Base-by-base conservation (phyloP, 2,329 filamentous ascomycete genomes). In the Berkeleyomyces rouxiae region DNA sequence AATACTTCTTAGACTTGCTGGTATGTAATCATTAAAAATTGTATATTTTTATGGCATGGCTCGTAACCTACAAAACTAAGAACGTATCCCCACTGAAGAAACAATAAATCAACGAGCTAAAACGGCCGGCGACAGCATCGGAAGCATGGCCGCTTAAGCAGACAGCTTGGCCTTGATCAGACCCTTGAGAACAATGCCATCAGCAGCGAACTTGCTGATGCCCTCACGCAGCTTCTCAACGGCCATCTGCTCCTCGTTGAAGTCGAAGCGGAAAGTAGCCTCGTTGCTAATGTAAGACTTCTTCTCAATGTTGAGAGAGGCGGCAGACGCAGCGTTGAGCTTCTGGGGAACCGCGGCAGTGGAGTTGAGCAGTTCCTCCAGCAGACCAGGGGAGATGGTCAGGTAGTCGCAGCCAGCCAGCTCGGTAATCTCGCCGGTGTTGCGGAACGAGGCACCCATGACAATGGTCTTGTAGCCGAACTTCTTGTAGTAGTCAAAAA, bases 401-500 rank as follows among this genome's bases (percentile, higher is more conserved):
- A 99, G 82, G 82, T 99, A 99, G 78, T 99, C 93, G 75, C 91
- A 96, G 73, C 93, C 93, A 74, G 92, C 92, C 66, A 99, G 84
- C 82, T 99, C 93, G 58, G 90, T 97, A 77, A 99, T 95, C 81
- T 99, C 93, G 72, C 93, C 93, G 67, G 79, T 79, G 81, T 87
- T 97, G 75, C 93, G 86, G 90, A 99, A 99, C 47, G 91, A 96
- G 69, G 93, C 93, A 73, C 93, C 93, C 93, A 99, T 99, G 78
- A 99, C 93, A 71, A 97, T 96, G 76, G 93, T 99, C 71, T 95
- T 96, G 86, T 99, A 96, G 76, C 88, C 90, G 76, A 80, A 89
- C 83, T 97, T 97, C 89, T 99, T 99, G 87, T 99, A 99, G 88
- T 99, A 99, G 84, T 99, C 93, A 85, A 87, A 99, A 80, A 99